Evolutionary conservation across 129 eudicot species (phyloP).

Genomic region (Helichrysum umbraculigerum): DNA sequence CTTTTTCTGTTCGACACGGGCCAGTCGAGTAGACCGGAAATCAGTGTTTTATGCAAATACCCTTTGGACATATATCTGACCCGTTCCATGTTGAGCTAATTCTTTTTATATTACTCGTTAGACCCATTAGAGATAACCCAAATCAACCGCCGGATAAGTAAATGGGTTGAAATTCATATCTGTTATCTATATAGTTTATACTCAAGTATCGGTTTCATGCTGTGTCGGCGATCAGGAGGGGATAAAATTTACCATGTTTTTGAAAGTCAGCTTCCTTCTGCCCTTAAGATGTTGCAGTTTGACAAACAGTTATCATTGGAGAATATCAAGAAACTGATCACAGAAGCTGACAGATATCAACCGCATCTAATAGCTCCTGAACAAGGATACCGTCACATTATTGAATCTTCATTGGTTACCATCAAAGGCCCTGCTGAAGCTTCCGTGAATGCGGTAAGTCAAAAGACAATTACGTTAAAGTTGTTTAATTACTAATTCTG

Average conservation of each 20-base stretch:
- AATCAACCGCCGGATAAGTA: background rate
- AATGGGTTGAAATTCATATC: background rate
- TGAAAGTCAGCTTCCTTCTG: slow-evolving; percentile 76
- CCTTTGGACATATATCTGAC: background rate
- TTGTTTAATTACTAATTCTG: background rate
- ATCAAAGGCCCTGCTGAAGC: slow-evolving; percentile 54
- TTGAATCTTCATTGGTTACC: slow-evolving; percentile 42
- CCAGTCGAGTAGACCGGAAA: background rate
- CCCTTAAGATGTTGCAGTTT: slow-evolving; percentile 62
- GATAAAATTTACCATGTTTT: slow-evolving; percentile 78
- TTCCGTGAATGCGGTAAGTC: slow-evolving; percentile 47
- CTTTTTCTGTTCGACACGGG: background rate
- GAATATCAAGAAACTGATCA: slow-evolving; percentile 40
- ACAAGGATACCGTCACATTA: slow-evolving; percentile 54
- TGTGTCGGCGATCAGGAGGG: slow-evolving; percentile 73
- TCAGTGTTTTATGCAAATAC: background rate
- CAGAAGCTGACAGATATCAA: slow-evolving; percentile 47
- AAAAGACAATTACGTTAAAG: background rate
- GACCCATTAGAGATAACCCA: background rate
- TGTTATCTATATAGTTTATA: background rate
- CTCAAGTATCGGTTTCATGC: background rate
- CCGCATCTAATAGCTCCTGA: slow-evolving; percentile 51
- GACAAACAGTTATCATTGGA: slow-evolving; percentile 55
- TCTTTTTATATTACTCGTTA: background rate
- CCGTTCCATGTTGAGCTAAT: background rate